Percentiles rank a stretch among this genome's conserved stretches.
phyloP scores from a whole-genome alignment of 345 rosid genomes.

The Pistacia vera region DNA sequence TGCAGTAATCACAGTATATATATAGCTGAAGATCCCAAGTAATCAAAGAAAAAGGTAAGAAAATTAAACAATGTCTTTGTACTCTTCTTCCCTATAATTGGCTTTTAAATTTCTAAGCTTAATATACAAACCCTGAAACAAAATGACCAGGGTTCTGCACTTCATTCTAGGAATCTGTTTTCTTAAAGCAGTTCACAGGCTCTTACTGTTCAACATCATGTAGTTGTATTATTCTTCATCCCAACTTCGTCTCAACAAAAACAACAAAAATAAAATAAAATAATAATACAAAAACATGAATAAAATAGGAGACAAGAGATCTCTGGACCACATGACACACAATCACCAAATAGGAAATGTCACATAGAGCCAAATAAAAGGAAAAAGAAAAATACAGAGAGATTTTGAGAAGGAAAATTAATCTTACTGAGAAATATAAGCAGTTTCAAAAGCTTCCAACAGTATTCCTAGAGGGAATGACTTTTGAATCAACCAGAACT shows the following conservation, averaged over 20 bases:
- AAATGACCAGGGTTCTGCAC: slow-evolving; percentile 16
- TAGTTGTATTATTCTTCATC: background rate
- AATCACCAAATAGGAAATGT: slow-evolving; percentile 17
- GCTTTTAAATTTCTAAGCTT: background rate
- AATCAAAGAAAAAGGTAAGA: background rate
- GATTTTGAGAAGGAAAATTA: background rate
- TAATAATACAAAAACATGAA: background rate
- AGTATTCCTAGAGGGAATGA: slow-evolving; percentile 3
- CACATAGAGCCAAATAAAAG: background rate
- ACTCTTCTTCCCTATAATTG: background rate
- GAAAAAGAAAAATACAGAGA: background rate
- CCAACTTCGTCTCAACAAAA: slow-evolving; percentile 8
- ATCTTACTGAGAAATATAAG: slow-evolving; percentile 1
- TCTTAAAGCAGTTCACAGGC: slow-evolving; percentile 25
- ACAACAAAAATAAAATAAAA: background rate
- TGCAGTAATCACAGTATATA: background rate
- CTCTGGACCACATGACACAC: slow-evolving; percentile 26
- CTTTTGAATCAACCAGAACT: slow-evolving; percentile 30
- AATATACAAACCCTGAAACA: background rate
- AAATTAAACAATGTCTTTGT: background rate
- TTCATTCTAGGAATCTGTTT: slow-evolving; percentile 13
- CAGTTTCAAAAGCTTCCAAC: slow-evolving; percentile 11
- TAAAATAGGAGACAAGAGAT: background rate
- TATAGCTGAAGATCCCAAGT: background rate
- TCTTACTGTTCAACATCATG: slow-evolving; percentile 16